These are phyloP conservation scores for Cinnamomum chago DNA, from an alignment of 164 flowering plant genomes.

Conservation along the genomic window DNA sequence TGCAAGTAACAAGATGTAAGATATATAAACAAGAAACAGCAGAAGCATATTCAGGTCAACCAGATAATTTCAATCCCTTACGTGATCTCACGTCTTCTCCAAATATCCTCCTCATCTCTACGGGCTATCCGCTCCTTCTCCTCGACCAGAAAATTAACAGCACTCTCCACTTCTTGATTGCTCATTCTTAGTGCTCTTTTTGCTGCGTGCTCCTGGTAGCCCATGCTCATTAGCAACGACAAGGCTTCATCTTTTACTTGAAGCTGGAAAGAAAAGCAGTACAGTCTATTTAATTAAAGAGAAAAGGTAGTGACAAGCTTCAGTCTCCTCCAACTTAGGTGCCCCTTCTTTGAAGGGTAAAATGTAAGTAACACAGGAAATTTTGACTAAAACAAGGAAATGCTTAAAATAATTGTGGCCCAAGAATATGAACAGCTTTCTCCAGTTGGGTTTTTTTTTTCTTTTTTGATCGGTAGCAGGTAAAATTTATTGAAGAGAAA, in stretches of 20 bases:
- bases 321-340: too few relatives aligned
- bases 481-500: too few relatives aligned
- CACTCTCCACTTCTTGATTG: constrained; percentile 59
- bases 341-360: too few relatives aligned
- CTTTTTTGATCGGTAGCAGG: too few relatives aligned
- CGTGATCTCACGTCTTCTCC: constrained; percentile 54
- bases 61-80: neutral
- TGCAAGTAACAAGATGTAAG: constrained; percentile 19
- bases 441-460: too few relatives aligned
- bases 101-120: constrained; percentile 48
- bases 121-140: constrained; percentile 46
- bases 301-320: neutral
- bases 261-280: constrained; percentile 41
- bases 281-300: neutral
- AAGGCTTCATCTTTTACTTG: constrained; percentile 82
- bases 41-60: neutral
- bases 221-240: constrained; percentile 77
- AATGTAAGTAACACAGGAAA: too few relatives aligned
- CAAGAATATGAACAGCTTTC: too few relatives aligned
- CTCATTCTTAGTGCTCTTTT: constrained; percentile 77
- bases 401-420: too few relatives aligned
- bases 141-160: constrained; percentile 67
- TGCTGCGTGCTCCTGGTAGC: constrained; percentile 61
- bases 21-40: neutral
- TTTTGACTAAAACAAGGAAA: too few relatives aligned